Evolutionary conservation across 805 yeast species (phyloP), one percentile per base, ranked within the genome.

Genomic region (Metschnikowia kofuensis): DNA sequence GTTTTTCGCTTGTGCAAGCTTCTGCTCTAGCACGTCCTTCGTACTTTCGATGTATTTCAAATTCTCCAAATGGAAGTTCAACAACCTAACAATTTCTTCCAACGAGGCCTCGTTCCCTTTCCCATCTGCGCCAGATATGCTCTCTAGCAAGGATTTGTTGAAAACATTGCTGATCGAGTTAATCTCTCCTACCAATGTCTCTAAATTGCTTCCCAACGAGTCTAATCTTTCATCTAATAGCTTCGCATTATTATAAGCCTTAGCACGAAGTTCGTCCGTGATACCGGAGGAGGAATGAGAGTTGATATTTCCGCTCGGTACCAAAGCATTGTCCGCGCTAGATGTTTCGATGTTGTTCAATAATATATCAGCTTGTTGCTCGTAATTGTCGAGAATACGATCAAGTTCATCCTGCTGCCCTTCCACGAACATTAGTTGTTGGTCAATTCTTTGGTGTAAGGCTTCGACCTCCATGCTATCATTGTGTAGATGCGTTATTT

Each of bases 341-440:
- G 57, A 61, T 40, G 66, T 54, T 47, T 71, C 76, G 40, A 70
- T 65, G 51, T 66, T 69, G 52, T 60, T 67, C 49, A 80, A 65
- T 34, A 80, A 60, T 7, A 69, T 62, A 53, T 83, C 87, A 2
- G 85, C 83, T 62, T 86, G 89, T 53, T 72, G 76, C 66, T 94
- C 98, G 61, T 91, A 91, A 52, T 85, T 85, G 55, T 86, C 86
- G 53, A 94, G 77, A 58, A 92, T 77, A 13, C 79, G 74, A 51
- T 92, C 99, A 42, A 94, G 72, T 60, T 92, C 98, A 50, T 87
- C 89, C 63, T 94, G 99, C 65, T 94, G 98, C 57, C 85, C 85
- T 61, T 87, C 94, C 44, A 94, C 86, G 61, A 90, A 92, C 37
- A 83, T 74, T 48, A 94, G 74, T 36, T 90, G 85, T 65, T 90